A percentile compares a stretch with the other conserved stretches of the same genome.
Evolutionary conservation across 352 stramenopile genomes (phyloP).

Genomic region (Pythium scleroteichum): DNA sequence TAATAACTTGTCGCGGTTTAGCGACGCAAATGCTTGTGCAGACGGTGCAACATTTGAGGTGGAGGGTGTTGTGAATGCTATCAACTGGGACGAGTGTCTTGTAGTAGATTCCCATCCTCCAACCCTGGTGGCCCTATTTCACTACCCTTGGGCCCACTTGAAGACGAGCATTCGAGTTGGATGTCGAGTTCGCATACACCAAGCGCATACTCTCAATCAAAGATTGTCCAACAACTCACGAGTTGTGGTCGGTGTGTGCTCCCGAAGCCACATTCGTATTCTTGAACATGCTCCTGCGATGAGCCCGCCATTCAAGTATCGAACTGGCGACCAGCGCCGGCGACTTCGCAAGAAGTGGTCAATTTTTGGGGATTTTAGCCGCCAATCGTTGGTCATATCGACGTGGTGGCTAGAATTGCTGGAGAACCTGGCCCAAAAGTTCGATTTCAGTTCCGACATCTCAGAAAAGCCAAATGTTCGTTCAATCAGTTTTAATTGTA

Average conservation of each 20-base stretch:
- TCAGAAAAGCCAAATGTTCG: neutral
- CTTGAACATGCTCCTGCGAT: neutral
- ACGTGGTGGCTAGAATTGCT: constrained; percentile 36
- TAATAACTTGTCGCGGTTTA: neutral
- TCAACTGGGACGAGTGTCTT: constrained; percentile 31
- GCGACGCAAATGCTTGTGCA: no score
- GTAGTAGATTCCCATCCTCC: constrained; percentile 9
- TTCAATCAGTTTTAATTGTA: constrained; percentile 27
- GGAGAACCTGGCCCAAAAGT: constrained; percentile 41
- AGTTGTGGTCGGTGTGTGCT: constrained; percentile 19
- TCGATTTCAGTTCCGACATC: constrained; percentile 34
- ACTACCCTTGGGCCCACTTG: constrained; percentile 22
- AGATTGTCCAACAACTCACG: neutral
- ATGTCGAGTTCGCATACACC: constrained; percentile 6
- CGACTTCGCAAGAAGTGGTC: constrained; percentile 25
- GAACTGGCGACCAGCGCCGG: neutral
- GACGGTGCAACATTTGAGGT: neutral
- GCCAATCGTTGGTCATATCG: constrained; percentile 15
- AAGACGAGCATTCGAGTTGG: constrained; percentile 15
- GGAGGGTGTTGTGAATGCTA: constrained; percentile 15
- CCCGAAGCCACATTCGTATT: constrained; percentile 19
- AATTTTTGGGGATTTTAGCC: constrained; percentile 24
- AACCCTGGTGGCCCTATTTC: constrained; percentile 16
- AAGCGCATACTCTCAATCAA: constrained; percentile 18
- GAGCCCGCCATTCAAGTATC: neutral